A percentile compares a stretch with the other conserved stretches of the same genome.
Evolutionary conservation across 1,139 yeast genomes (phyloP).

Genomic region (Nakaseomyces nivariensis): DNA sequence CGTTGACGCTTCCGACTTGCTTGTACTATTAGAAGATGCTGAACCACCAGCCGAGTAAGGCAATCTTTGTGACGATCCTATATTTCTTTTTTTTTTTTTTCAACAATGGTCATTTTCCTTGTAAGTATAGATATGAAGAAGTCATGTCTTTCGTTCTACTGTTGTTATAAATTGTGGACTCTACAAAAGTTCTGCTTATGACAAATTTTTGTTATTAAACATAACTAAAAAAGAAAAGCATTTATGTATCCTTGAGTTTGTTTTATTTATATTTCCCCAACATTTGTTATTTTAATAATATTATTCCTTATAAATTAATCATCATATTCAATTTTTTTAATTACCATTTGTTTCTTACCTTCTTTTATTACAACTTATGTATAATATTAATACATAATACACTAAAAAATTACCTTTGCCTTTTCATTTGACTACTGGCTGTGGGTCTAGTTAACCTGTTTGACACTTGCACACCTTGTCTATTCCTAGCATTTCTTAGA

Average conservation of each 20-base stretch:
- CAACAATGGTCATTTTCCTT: too few relatives aligned
- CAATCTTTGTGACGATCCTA: neutral
- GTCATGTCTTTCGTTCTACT: too few relatives aligned
- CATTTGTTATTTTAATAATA: neutral
- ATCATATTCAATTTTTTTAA: neutral
- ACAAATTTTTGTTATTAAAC: too few relatives aligned
- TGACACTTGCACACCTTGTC: constrained; percentile 2
- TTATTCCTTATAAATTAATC: neutral
- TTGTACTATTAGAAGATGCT: constrained; percentile 30
- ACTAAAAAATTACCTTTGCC: neutral
- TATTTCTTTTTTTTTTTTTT: too few relatives aligned
- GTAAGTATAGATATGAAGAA: too few relatives aligned
- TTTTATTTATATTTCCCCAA: neutral
- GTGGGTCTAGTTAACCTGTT: constrained; percentile 4
- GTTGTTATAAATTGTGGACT: too few relatives aligned
- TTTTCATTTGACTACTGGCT: constrained; percentile 4
- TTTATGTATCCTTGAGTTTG: neutral
- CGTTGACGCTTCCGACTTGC: constrained; percentile 84
- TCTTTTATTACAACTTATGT: neutral
- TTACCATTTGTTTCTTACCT: too few relatives aligned
- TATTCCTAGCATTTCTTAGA: constrained; percentile 2
- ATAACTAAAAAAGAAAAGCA: neutral
- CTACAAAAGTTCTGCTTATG: too few relatives aligned
- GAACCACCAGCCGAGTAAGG: constrained; percentile 1
- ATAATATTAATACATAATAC: neutral